Evolutionary conservation across 2,329 filamentous ascomycete species (phyloP).

Genomic region (Neocatenulostroma microsporum): DNA sequence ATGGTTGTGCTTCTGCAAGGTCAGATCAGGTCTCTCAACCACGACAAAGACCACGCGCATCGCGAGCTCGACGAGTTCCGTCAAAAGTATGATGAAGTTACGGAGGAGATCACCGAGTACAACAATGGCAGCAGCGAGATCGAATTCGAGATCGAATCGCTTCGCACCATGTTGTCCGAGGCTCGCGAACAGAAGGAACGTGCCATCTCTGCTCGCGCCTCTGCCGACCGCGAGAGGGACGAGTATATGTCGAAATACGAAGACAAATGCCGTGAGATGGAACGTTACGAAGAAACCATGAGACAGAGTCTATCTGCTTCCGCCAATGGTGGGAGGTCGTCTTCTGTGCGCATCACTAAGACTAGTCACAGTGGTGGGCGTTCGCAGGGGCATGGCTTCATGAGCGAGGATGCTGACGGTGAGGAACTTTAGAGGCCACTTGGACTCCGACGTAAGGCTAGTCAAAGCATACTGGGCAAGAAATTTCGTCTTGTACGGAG

Average conservation of each 20-base stretch:
- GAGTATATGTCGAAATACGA: constrained; percentile 18
- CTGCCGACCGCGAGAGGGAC: constrained; percentile 23
- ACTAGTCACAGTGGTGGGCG: too few species aligned
- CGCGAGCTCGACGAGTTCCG: constrained; percentile 20
- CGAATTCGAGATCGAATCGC: constrained; percentile 25
- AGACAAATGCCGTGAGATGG: constrained; percentile 23
- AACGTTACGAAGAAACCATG: too few species aligned
- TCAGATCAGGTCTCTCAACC: constrained; percentile 17
- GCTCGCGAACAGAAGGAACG: constrained; percentile 25
- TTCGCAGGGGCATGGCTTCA: too few species aligned
- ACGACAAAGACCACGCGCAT: constrained; percentile 18
- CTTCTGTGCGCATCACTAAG: too few species aligned
- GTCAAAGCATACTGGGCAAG: too few species aligned
- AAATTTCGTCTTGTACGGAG: too few species aligned
- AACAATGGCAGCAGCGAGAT: constrained; percentile 19
- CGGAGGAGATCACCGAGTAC: constrained; percentile 20
- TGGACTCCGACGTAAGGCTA: too few species aligned
- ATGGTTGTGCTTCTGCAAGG: constrained; percentile 18
- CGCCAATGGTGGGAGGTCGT: too few species aligned
- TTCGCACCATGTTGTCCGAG: constrained; percentile 21
- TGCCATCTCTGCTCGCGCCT: constrained; percentile 22
- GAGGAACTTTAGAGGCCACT: too few species aligned
- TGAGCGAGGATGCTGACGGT: too few species aligned
- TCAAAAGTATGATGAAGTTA: constrained; percentile 22
- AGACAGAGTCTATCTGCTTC: too few species aligned